phyloP scores from a whole-genome alignment of 768 basidiomycete species.

The Serendipita sp. region DNA sequence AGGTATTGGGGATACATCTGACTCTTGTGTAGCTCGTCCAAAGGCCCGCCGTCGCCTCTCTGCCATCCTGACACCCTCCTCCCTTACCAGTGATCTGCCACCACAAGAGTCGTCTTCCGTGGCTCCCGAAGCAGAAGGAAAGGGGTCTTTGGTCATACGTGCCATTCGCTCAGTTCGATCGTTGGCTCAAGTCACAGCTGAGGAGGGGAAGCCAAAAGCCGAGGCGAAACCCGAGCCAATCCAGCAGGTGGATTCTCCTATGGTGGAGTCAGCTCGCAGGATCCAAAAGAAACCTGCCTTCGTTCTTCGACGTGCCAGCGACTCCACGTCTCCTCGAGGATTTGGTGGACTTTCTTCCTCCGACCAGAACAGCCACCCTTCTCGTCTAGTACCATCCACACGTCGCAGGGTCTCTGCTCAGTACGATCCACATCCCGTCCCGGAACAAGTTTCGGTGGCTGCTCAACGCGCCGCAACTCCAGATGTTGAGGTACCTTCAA shows the following conservation, averaged over 20 bases:
- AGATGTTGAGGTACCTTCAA: neutral
- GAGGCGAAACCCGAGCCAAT: neutral
- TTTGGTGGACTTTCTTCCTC: neutral
- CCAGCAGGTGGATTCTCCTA: no score
- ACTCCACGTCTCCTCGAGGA: neutral
- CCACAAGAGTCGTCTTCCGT: neutral
- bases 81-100: neutral
- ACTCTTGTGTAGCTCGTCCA: conserved; percentile 1
- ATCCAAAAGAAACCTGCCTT: neutral
- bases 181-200: neutral
- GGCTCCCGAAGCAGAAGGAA: neutral
- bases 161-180: conserved; percentile 4
- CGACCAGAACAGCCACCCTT: neutral
- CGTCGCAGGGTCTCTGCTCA: neutral
- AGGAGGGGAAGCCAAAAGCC: neutral
- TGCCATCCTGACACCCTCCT: neutral
- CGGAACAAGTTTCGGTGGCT: neutral
- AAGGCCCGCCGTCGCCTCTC: neutral
- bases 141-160: conserved; percentile 1
- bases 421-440: neutral
- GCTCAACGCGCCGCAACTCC: neutral
- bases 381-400: neutral
- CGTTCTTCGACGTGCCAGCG: neutral
- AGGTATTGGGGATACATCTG: no score
- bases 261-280: neutral